Evolutionary conservation across 805 yeast genomes (phyloP).

Genomic region (Wickerhamiella azymoides): DNA sequence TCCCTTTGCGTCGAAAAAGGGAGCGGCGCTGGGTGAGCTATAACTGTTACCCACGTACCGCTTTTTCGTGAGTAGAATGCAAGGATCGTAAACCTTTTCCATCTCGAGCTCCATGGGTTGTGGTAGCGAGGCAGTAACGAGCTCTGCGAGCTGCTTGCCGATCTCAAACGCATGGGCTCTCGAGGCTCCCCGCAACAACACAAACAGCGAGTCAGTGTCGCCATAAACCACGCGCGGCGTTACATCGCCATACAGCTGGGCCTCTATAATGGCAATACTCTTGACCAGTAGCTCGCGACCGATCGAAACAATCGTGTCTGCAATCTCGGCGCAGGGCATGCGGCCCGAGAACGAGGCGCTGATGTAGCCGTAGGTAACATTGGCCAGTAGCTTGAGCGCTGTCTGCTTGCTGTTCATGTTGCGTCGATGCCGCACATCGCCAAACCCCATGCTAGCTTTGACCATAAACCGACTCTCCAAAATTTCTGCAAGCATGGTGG

Average conservation of each 20-base stretch:
- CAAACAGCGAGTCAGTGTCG: constrained; percentile 89
- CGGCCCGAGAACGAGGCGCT: constrained; percentile 92
- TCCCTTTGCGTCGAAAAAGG: constrained; percentile 89
- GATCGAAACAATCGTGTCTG: constrained; percentile 85
- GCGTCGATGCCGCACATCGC: constrained; percentile 26
- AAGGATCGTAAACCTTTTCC: constrained; percentile 87
- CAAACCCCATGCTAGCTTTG: constrained; percentile 53
- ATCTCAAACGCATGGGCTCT: constrained; percentile 61
- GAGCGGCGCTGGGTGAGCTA: constrained; percentile 42
- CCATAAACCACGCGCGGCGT: constrained; percentile 89
- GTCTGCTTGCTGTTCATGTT: constrained; percentile 64
- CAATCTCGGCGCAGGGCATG: constrained; percentile 93
- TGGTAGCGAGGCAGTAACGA: constrained; percentile 55
- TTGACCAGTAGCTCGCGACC: constrained; percentile 72
- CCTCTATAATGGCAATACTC: constrained; percentile 58
- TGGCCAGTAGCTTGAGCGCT: constrained; percentile 81
- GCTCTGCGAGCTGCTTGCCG: constrained; percentile 56
- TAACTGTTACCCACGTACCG: constrained; percentile 80
- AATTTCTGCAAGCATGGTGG: constrained; percentile 75
- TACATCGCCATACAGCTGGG: constrained; percentile 42
- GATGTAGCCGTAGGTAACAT: constrained; percentile 91
- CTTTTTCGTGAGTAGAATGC: constrained; percentile 70
- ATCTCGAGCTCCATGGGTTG: constrained; percentile 72
- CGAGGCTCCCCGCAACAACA: constrained; percentile 73
- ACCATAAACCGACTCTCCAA: constrained; percentile 68